These are phyloP conservation scores for Barnettozyma wickerhamii DNA, from an alignment of 805 yeast species.

Conservation along the genomic window DNA sequence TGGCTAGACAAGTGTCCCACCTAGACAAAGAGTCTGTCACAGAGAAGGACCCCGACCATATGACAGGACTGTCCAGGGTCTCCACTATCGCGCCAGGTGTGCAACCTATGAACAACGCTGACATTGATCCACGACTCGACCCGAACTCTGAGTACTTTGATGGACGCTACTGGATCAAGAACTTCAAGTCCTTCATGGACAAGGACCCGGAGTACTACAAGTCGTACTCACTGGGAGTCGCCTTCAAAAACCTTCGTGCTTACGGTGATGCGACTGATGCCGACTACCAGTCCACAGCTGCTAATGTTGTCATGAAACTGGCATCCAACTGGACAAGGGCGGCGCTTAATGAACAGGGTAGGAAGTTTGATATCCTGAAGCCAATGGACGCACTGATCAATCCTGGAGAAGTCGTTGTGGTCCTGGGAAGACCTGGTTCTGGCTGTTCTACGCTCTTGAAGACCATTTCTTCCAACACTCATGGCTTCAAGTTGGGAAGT, in stretches of 20 bases:
- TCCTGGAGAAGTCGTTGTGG: constrained; percentile 70
- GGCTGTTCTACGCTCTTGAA: constrained; percentile 63
- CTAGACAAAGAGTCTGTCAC: constrained; percentile 44
- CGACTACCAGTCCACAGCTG: constrained; percentile 61
- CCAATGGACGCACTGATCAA: constrained; percentile 52
- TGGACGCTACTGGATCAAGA: constrained; percentile 60
- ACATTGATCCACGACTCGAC: constrained; percentile 43
- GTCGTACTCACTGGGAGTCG: constrained; percentile 51
- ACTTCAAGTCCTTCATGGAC: constrained; percentile 46
- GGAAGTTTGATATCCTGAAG: constrained; percentile 41
- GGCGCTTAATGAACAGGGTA: constrained; percentile 20
- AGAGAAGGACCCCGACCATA: constrained; percentile 40
- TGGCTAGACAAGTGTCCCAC: constrained; percentile 28
- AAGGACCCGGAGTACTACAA: constrained; percentile 58
- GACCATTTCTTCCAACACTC: constrained; percentile 49
- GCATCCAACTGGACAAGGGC: constrained; percentile 13
- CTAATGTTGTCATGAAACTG: constrained; percentile 36
- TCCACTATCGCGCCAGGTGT: constrained; percentile 35
- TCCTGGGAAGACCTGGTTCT: constrained; percentile 76
- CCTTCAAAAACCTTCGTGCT: constrained; percentile 56
- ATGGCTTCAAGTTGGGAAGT: constrained; percentile 46
- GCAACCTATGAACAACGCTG: constrained; percentile 28
- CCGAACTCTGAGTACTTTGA: constrained; percentile 55
- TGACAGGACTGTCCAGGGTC: constrained; percentile 6
- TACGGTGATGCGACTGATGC: constrained; percentile 56